phyloP scores from a whole-genome alignment of 805 yeast species.

The Starmerella bacillaris region DNA sequence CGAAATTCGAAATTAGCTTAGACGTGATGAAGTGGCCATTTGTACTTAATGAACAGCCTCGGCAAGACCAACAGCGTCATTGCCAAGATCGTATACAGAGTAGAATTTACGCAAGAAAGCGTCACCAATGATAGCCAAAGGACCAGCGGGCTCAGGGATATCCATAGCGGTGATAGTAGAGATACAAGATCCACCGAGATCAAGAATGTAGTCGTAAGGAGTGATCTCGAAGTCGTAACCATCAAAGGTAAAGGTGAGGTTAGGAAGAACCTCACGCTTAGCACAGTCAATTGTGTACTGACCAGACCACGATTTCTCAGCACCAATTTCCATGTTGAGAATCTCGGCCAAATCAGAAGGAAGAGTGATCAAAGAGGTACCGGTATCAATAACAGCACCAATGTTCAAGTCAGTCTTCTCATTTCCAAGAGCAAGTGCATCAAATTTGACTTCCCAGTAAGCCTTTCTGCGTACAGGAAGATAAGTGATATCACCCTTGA shows the following conservation, averaged over 20 bases:
- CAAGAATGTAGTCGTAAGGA: conserved; percentile 84
- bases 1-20: too few species aligned
- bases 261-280: conserved; percentile 68
- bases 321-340: conserved; percentile 88
- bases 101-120: conserved; percentile 91
- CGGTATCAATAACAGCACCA: conserved; percentile 98
- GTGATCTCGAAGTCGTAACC: conserved; percentile 83
- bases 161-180: conserved; percentile 96
- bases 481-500: conserved; percentile 74
- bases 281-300: conserved; percentile 89
- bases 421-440: conserved; percentile 79
- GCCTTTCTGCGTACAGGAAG: conserved; percentile 98
- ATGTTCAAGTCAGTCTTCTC: conserved; percentile 72
- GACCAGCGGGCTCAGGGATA: conserved; percentile 93
- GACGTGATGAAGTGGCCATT: not conserved
- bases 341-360: conserved; percentile 94
- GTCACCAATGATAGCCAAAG: conserved; percentile 90
- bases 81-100: conserved; percentile 80
- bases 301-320: conserved; percentile 92
- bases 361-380: conserved; percentile 87
- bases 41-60: conserved; percentile 33
- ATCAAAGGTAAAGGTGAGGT: conserved; percentile 71
- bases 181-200: conserved; percentile 85
- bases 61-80: conserved; percentile 90
- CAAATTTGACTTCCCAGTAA: conserved; percentile 95